phyloP scores from a whole-genome alignment of 768 basidiomycete genomes.

The Fistulinella prunicolor region DNA sequence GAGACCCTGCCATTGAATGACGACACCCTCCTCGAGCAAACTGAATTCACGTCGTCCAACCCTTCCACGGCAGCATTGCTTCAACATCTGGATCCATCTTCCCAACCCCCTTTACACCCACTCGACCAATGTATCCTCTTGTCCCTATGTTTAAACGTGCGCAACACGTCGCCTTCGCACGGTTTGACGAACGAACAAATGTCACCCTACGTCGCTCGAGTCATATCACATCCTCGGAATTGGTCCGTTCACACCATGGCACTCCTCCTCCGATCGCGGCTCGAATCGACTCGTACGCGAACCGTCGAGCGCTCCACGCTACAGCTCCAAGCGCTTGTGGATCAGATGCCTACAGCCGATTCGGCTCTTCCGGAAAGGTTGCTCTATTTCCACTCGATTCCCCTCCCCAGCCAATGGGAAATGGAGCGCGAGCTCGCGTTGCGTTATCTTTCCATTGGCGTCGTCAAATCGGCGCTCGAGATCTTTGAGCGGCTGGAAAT shows the following conservation, averaged over 20 bases:
- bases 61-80: constrained; percentile 50
- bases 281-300: constrained; percentile 83
- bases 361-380: constrained; percentile 72
- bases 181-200: constrained; percentile 92
- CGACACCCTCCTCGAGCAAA: constrained; percentile 93
- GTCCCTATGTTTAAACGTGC: constrained; percentile 84
- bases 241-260: constrained; percentile 99
- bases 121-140: constrained; percentile 93
- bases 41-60: constrained; percentile 80
- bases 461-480: constrained; percentile 85
- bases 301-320: constrained; percentile 91
- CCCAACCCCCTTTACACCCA: constrained; percentile 86
- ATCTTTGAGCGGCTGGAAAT: constrained; percentile 94
- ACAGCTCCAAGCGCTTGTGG: constrained; percentile 92
- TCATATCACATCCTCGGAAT: constrained; percentile 85
- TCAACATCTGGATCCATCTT: constrained; percentile 72
- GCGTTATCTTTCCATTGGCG: constrained; percentile 81
- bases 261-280: constrained; percentile 85
- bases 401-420: constrained; percentile 89
- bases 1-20: constrained; percentile 85
- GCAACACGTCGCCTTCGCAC: constrained; percentile 85
- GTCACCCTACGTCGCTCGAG: constrained; percentile 86
- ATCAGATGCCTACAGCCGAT: constrained; percentile 92
- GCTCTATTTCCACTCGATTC: constrained; percentile 74
- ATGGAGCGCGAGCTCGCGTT: constrained; percentile 87